Evolutionary conservation across 495 filamentous ascomycete species (phyloP).

Genomic region (Aspergillus biplanus): DNA sequence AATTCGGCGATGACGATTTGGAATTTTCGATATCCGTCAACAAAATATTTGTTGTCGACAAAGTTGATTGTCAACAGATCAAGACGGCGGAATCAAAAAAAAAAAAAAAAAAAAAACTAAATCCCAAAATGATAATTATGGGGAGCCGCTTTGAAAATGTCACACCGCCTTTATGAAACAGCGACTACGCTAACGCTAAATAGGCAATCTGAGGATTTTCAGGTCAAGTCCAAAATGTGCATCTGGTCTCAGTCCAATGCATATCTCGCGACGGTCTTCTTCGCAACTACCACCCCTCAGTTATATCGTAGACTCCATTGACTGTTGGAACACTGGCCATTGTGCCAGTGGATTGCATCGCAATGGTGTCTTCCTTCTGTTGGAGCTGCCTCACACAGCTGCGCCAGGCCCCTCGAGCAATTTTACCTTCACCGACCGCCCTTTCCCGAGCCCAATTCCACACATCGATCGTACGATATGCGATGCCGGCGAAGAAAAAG

Average conservation of each 20-base stretch:
- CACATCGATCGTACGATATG: slow-evolving; percentile 43
- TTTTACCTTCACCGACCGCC: slow-evolving; percentile 39
- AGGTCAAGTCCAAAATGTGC: slow-evolving; percentile 35
- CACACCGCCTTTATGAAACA: slow-evolving; percentile 24
- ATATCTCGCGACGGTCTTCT: slow-evolving; percentile 24
- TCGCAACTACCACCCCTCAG: slow-evolving; percentile 29
- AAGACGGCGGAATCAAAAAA: slow-evolving; percentile 8
- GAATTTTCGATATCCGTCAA: background rate
- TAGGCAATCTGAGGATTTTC: slow-evolving; percentile 27
- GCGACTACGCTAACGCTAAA: slow-evolving; percentile 30
- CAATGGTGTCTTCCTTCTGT: slow-evolving; percentile 71
- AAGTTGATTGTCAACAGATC: background rate
- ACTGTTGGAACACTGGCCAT: slow-evolving; percentile 42
- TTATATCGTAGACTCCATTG: slow-evolving; percentile 33
- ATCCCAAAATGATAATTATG: slow-evolving; percentile 25
- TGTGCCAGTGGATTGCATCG: slow-evolving; percentile 37
- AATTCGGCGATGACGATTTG: slow-evolving; percentile 1
- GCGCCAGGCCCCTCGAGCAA: slow-evolving; percentile 51
- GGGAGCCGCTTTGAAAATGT: slow-evolving; percentile 23
- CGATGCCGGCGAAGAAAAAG: slow-evolving; percentile 46
- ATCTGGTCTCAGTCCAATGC: slow-evolving; percentile 24
- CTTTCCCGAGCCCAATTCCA: slow-evolving; percentile 50
- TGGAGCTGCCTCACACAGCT: slow-evolving; percentile 66
- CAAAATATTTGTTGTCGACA: too few relatives aligned
- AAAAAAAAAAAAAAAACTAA: slow-evolving; percentile 32